phyloP scores from a whole-genome alignment of 805 yeast genomes.

The Ogataea minuta region DNA sequence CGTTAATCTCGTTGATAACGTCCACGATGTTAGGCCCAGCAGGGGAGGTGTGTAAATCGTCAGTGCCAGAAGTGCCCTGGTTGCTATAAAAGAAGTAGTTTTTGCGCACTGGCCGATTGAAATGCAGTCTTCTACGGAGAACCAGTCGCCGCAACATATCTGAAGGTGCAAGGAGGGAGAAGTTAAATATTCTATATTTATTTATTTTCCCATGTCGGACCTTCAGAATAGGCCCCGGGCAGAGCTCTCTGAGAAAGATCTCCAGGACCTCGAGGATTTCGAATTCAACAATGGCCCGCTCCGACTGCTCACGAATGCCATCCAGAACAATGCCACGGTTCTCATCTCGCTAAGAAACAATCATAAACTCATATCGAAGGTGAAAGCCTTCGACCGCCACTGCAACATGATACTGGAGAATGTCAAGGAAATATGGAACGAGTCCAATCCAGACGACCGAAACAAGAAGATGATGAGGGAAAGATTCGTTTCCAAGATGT shows the following conservation, averaged over 20 bases:
- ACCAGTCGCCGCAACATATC: constrained; percentile 6
- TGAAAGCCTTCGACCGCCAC: constrained; percentile 94
- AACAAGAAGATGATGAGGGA: constrained; percentile 43
- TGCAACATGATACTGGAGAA: constrained; percentile 90
- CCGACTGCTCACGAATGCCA: constrained; percentile 81
- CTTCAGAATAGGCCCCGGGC: constrained; percentile 70
- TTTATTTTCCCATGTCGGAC: constrained; percentile 37
- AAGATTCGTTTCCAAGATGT: constrained; percentile 84
- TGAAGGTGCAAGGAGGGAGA: constrained; percentile 10
- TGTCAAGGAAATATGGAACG: constrained; percentile 74
- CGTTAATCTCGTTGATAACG: constrained; percentile 29
- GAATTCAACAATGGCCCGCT: constrained; percentile 91
- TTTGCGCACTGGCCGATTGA: constrained; percentile 4
- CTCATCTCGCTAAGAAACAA: constrained; percentile 89
- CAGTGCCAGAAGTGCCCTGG: constrained; percentile 5
- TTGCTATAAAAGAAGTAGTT: constrained; percentile 19
- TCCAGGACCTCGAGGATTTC: constrained; percentile 80
- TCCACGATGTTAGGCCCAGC: constrained; percentile 29
- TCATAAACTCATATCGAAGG: constrained; percentile 85
- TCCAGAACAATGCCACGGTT: constrained; percentile 69
- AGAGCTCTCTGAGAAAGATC: constrained; percentile 77
- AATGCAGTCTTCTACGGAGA: not conserved
- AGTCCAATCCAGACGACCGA: constrained; percentile 52
- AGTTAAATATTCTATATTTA: constrained; percentile 1
- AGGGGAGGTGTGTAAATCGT: constrained; percentile 11